These are phyloP conservation scores for Colletotrichum liaoningense DNA, from an alignment of 2,329 filamentous ascomycete species.

Conservation along the genomic window DNA sequence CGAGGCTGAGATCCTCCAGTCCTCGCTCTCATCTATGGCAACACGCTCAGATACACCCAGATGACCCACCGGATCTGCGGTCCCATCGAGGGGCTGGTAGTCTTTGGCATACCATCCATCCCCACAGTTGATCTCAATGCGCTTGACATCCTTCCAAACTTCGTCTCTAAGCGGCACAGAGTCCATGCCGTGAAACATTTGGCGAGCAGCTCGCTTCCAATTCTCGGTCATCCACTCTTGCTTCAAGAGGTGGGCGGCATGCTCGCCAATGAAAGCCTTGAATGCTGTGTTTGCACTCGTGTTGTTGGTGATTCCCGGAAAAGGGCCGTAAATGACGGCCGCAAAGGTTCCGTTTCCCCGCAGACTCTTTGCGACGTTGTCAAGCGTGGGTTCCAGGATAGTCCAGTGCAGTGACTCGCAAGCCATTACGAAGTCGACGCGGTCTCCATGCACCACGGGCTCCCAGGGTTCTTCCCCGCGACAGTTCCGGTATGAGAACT, in stretches of 20 bases:
- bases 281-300: slow-evolving; percentile 7
- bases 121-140: slow-evolving; percentile 14
- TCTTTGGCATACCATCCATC: slow-evolving; percentile 23
- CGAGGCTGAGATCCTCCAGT: slow-evolving; percentile 19
- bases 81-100: slow-evolving; percentile 10
- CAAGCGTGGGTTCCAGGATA: background rate
- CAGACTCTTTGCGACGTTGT: slow-evolving; percentile 6
- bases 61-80: background rate
- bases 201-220: slow-evolving; percentile 22
- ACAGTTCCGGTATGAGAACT: slow-evolving; percentile 9
- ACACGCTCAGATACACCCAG: background rate
- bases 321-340: slow-evolving; percentile 26
- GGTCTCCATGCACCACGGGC: background rate
- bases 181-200: slow-evolving; percentile 28
- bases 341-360: slow-evolving; percentile 9
- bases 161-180: slow-evolving; percentile 2
- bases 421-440: slow-evolving; percentile 21
- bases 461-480: slow-evolving; percentile 15
- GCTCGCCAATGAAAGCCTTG: slow-evolving; percentile 4
- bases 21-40: background rate
- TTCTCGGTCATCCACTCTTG: slow-evolving; percentile 9
- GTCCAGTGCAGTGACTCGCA: slow-evolving; percentile 28
- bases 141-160: slow-evolving; percentile 17
- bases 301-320: slow-evolving; percentile 14
- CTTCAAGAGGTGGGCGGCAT: slow-evolving; percentile 1